Evolutionary conservation across 1,284 basidiomycete species (phyloP), one percentile per base, ranked within the genome.

Genomic region (Naganishia cerealis): DNA sequence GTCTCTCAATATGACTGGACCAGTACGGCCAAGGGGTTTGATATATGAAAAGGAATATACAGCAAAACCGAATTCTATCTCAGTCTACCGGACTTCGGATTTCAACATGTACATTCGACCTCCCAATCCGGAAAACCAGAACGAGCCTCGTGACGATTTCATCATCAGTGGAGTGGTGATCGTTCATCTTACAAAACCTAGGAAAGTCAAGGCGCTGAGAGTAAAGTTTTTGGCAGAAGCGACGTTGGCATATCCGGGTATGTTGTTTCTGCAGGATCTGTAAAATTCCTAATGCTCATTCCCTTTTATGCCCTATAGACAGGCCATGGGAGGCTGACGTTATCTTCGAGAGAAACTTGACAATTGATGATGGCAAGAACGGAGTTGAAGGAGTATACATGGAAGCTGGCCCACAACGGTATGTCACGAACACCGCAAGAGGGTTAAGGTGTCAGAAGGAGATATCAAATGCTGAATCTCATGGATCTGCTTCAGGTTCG

Each of bases 391-490:
- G 66, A 18, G 48, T 67, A 29, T 50, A 55, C 24, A 55, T 70
- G 46, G 69, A 70, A 50, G 61, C 69, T 29, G 69, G 69, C 7
- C 66, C 69, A 3, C 69, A 70, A 43, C 54, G 54, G 69, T 70
- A 50, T 46, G 68, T 55, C 24, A 12, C 18, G 43, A 42, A 40
- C 7, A 18, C 26, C 24, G 16, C n/a, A 13, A n/a, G 42, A 7
- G 2, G 1, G n/a, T 56, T 2, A 40, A 8, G 12, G 21, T n/a
- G 16, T 10, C 26, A 15, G 13, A 6, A 24, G 33, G 42, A 36
- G 4, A 1, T 33, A 13, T 7, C 26, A 48, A 16, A 13, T 59
- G 33, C n/a, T 21, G 24, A 26, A 12, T 50, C 9, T 33, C 7
- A n/a, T 13, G 15, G 21, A 29, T 39, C 18, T 33, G 29, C 29